Evolutionary conservation across 108 stramenopile species (phyloP).

Genomic region (Epipyxis sp.): DNA sequence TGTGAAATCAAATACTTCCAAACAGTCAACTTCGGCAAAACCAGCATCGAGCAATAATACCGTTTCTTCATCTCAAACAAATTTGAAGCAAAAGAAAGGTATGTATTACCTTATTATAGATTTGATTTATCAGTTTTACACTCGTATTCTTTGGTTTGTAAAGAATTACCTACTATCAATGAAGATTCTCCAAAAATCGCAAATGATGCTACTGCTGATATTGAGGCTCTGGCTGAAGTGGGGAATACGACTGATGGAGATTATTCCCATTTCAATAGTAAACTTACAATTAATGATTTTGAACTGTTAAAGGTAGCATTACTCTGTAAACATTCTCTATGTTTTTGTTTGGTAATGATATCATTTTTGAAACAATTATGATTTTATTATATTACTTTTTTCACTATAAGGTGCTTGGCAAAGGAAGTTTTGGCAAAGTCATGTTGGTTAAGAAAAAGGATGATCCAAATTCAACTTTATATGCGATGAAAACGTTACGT

Average conservation of each 20-base stretch:
- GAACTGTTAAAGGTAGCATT: constrained; percentile 27
- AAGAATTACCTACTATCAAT: neutral
- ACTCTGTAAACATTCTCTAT: neutral
- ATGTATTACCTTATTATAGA: neutral
- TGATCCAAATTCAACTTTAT: constrained; percentile 24
- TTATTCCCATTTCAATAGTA: constrained; percentile 30
- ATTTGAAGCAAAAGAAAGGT: neutral
- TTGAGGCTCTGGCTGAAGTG: neutral
- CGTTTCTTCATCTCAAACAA: neutral
- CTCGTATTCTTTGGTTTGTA: neutral
- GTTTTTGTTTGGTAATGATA: neutral
- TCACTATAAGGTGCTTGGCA: constrained; percentile 71
- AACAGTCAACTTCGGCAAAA: neutral
- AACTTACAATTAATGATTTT: constrained; percentile 31
- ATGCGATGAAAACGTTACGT: constrained; percentile 50
- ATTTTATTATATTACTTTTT: constrained; percentile 41
- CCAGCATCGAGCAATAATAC: neutral
- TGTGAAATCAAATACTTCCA: neutral
- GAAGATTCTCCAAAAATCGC: neutral
- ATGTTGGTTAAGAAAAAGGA: constrained; percentile 43
- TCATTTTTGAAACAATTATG: too few species aligned
- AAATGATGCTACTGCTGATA: neutral
- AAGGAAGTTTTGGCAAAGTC: constrained; percentile 85
- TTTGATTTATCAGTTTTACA: neutral
- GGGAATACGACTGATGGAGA: neutral